These are phyloP conservation scores for Botrytis paeoniae DNA, from an alignment of 2,329 filamentous ascomycete genomes.

Conservation along the genomic window DNA sequence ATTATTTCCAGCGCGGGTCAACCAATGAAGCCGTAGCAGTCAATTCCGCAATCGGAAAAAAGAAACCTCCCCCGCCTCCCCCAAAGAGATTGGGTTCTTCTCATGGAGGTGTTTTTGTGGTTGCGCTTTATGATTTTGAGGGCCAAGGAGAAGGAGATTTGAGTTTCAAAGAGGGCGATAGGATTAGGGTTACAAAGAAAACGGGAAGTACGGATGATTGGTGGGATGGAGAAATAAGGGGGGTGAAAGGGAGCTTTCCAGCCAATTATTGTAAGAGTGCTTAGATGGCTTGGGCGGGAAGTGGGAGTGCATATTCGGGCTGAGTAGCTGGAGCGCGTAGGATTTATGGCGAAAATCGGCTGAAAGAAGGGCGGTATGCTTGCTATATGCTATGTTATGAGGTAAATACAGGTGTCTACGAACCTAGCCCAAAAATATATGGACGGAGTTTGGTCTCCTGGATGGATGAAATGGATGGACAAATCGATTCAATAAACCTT, in stretches of 20 bases:
- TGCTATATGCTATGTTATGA: background rate
- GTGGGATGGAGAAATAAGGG: conserved; percentile 78
- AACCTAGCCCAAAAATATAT: background rate
- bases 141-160: conserved; percentile 70
- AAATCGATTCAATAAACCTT: background rate
- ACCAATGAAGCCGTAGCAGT: conserved; percentile 40
- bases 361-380: background rate
- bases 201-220: conserved; percentile 80
- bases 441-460: background rate
- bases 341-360: background rate
- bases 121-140: conserved; percentile 74
- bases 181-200: conserved; percentile 73
- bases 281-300: conserved; percentile 9
- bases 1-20: conserved; percentile 38
- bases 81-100: conserved; percentile 53
- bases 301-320: too few species aligned
- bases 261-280: conserved; percentile 70
- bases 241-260: conserved; percentile 69
- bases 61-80: conserved; percentile 69
- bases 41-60: conserved; percentile 52
- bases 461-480: background rate
- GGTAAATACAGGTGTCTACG: background rate
- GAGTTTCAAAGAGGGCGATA: conserved; percentile 72
- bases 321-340: background rate
- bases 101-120: conserved; percentile 45